These are phyloP conservation scores for Schwanniomyces polymorphus DNA, from an alignment of 805 yeast genomes.

Conservation along the genomic window DNA sequence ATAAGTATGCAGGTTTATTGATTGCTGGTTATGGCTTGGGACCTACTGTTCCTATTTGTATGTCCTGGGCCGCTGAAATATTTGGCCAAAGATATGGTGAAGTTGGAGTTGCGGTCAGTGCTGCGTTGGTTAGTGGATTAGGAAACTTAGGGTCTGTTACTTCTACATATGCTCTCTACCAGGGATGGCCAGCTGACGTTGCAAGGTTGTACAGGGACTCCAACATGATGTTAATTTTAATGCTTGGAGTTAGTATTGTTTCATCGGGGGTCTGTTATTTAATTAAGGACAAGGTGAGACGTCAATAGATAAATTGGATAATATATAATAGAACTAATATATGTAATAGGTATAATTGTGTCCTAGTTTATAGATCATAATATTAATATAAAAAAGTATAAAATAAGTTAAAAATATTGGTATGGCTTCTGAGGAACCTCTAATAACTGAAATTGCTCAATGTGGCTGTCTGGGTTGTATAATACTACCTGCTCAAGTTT, in stretches of 20 bases:
- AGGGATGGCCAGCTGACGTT: conserved; percentile 84
- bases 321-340: neutral
- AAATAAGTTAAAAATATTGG: too few relatives aligned
- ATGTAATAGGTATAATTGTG: neutral
- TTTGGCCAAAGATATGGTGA: conserved; percentile 74
- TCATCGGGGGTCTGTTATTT: conserved; percentile 34
- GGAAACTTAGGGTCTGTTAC: conserved; percentile 82
- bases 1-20: conserved; percentile 74
- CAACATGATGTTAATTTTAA: conserved; percentile 81
- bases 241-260: conserved; percentile 72
- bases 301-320: conserved; percentile 2
- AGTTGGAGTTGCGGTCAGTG: conserved; percentile 78
- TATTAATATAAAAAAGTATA: too few relatives aligned
- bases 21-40: conserved; percentile 87
- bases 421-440: too few relatives aligned
- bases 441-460: too few relatives aligned
- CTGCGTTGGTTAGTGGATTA: conserved; percentile 82
- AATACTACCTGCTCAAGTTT: too few relatives aligned
- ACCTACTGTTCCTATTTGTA: conserved; percentile 85
- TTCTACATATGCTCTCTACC: conserved; percentile 81
- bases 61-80: conserved; percentile 81
- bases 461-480: too few relatives aligned
- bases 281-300: conserved; percentile 31
- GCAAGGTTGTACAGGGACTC: conserved; percentile 62
- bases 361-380: too few relatives aligned